Conservation (phyloP, 106 monocot species). For the Dendrobium chrysotoxum region DNA sequence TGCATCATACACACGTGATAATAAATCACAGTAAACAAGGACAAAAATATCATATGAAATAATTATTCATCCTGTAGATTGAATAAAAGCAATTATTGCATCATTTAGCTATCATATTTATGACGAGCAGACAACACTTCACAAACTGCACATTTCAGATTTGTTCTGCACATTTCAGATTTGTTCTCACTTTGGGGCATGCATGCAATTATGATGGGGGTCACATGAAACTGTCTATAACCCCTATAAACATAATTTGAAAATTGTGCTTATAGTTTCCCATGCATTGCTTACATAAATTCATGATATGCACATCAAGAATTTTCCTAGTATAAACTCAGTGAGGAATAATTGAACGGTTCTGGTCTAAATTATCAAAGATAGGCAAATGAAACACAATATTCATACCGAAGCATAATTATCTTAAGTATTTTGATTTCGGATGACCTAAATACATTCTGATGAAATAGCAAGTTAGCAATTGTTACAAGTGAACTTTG, state of each 20-base stretch:
- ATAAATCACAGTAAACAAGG: not conserved
- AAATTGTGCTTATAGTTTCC: not conserved
- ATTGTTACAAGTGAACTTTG: not conserved
- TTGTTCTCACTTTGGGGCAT: not conserved
- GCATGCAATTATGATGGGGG: not conserved
- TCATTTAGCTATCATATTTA: not conserved
- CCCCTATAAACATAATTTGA: not conserved
- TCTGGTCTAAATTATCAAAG: not conserved
- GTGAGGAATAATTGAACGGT: not conserved
- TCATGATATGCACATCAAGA: not conserved
- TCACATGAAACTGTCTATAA: not conserved
- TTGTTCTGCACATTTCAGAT: not conserved
- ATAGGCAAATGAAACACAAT: not conserved
- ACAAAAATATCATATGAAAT: not conserved
- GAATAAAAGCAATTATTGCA: not conserved
- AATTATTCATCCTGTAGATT: not conserved
- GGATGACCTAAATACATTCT: not conserved
- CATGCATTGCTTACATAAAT: not conserved
- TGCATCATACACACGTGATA: not conserved
- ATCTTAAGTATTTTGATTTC: not conserved
- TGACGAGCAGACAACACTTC: not conserved
- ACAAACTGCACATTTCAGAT: not conserved
- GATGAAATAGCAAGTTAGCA: not conserved
- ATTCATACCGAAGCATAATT: not conserved
- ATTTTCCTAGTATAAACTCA: not conserved